Conservation (phyloP, 345 rosid genomes). For the Punica granatum region DNA sequence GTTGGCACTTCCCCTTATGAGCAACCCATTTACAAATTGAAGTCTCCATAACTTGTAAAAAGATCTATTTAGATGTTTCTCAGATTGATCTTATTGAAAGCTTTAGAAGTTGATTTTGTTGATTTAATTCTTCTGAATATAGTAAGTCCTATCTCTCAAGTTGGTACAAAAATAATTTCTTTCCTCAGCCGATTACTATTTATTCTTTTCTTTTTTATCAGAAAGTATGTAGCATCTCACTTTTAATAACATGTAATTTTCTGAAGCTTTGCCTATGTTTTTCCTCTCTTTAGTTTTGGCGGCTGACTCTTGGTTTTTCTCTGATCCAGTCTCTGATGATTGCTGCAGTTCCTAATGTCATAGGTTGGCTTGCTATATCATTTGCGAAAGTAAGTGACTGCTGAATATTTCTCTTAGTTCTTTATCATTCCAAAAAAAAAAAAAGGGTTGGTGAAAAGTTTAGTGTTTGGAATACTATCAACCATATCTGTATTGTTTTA, state of each 20-base stretch:
- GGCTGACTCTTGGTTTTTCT: not conserved
- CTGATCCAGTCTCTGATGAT: conserved; percentile 58
- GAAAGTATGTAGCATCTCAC: too few species aligned
- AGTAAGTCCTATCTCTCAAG: not conserved
- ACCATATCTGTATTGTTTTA: not conserved
- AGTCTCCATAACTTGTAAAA: not conserved
- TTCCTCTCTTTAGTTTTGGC: not conserved
- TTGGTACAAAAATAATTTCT: not conserved
- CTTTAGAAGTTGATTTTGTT: not conserved
- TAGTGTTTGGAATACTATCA: not conserved
- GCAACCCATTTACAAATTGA: not conserved
- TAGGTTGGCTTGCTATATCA: conserved; percentile 73
- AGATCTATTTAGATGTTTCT: not conserved
- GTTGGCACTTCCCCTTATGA: not conserved
- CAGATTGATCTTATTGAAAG: not conserved
- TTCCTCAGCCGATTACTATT: not conserved
- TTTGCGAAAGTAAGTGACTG: conserved; percentile 50
- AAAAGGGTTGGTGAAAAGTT: not conserved
- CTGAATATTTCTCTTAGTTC: not conserved
- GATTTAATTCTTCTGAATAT: not conserved
- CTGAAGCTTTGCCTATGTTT: not conserved
- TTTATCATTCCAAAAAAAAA: not conserved
- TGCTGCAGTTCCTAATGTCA: conserved; percentile 64
- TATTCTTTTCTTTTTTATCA: not conserved
- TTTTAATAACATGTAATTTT: too few species aligned